Evolutionary conservation across 2,329 filamentous ascomycete genomes (phyloP), one percentile per base, ranked within the genome.

Genomic region (Colletotrichum tropicale): DNA sequence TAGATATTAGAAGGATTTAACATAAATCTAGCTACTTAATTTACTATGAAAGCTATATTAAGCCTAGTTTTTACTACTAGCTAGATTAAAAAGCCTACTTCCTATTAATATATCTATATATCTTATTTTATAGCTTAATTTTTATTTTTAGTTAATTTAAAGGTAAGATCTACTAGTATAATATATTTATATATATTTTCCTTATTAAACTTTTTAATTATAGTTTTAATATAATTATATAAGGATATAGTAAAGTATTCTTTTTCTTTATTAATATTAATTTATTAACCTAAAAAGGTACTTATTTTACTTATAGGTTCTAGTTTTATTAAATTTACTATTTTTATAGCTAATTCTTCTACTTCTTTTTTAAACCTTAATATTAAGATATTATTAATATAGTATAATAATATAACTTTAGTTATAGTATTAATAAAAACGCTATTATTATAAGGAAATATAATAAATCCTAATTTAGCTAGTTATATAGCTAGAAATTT

Each of bases 231-330:
- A 32, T 32, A 32, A 13, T 13, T 32, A 32, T 32, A 32, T 32
- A 32, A 32, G 1, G 15, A 38, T 8, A 38, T 16, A 38, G 15
- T 38, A 16, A 38, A 38, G 5, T 16, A 38, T 38, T 38, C 0
- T 5, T 16, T 2, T 38, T 16, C 15, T 16, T 16, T 38, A 38
- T 38, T 16, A 38, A 38, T 16, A 16, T 8, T 38, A 38, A 16
- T 38, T 38, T 38, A 8, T 16, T 38, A 16, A 5, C 34, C 0
- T 16, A 38, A 3, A 16, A 38, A 38, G 2, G 7, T 38, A 5
- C 1, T 16, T 1, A 38, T 3, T 8, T 16, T 3, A 8, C 15
- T 0, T 16, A 38, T 38, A 8, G 0, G 34, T 8, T 38, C 3
- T 38, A 38, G 16, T 36, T 8, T 16, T 2, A 38, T 38, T 38